Percentiles rank a stretch among this genome's conserved stretches.
Conservation (phyloP, 2,329 filamentous ascomycete species). For the Monilinia laxa region DNA sequence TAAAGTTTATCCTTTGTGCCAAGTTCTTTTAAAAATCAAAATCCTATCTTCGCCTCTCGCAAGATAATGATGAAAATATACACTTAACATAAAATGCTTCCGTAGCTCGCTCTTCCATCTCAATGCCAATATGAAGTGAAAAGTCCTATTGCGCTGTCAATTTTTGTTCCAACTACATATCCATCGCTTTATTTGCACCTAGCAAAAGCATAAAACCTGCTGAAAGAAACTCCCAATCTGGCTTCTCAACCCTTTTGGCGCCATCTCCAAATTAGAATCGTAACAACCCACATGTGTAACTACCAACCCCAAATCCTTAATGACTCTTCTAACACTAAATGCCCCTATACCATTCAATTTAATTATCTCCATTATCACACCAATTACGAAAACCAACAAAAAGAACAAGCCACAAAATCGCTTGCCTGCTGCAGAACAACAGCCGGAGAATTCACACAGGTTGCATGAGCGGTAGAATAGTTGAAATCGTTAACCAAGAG, state of each 20-base stretch:
- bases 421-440: too few relatives aligned
- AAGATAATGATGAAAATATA: not conserved
- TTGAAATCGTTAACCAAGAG: slow-evolving; percentile 47
- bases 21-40: slow-evolving; percentile 20
- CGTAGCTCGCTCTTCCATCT: slow-evolving; percentile 48
- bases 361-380: slow-evolving; percentile 46
- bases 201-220: slow-evolving; percentile 42
- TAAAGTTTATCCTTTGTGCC: slow-evolving; percentile 24
- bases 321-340: slow-evolving; percentile 49
- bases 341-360: slow-evolving; percentile 43
- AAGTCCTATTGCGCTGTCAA: not conserved
- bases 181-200: slow-evolving; percentile 32
- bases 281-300: slow-evolving; percentile 46
- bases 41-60: not conserved
- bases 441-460: too few relatives aligned
- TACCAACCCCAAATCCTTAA: slow-evolving; percentile 50
- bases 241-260: slow-evolving; percentile 45
- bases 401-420: slow-evolving; percentile 51
- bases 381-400: slow-evolving; percentile 45
- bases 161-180: fast-evolving
- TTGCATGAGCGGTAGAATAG: slow-evolving; percentile 44
- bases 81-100: slow-evolving; percentile 41
- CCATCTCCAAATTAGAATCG: slow-evolving; percentile 48
- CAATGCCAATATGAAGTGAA: slow-evolving; percentile 44
- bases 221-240: slow-evolving; percentile 43